Evolutionary conservation across 1,139 yeast genomes (phyloP), one percentile per base, ranked within the genome.

Genomic region (Protomyces macrosporus): DNA sequence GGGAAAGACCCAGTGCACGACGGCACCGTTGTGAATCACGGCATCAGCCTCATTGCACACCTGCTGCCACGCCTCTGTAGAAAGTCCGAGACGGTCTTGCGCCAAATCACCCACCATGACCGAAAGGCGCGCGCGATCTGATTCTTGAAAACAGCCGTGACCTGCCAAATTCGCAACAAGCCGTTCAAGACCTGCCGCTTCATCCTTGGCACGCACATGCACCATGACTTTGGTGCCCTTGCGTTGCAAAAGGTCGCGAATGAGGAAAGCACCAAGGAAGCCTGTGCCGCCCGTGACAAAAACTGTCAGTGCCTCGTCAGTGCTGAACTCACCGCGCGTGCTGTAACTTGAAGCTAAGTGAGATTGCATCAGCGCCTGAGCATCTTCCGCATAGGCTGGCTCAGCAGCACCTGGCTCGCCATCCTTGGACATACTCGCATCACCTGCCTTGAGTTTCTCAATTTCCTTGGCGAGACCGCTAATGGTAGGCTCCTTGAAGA

Each of bases 1-100:
- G 53, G 98, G 98, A 74, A 88, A 93, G 2, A 91, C 97, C 99
- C 99, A 95, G 75, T 95, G 98, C 52, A 95, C 99, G 68, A 91
- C 80, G 3, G 98, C 99, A 77, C 98, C 98, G 72, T 95, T 95
- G 75, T 95, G 99, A 67, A 95, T 83, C 60, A 95, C 85, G 4
- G 87, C 86, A 74, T 95, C 98, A 65, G 91, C 79, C 0, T 79
- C 76, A 12, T 81, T 75, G 4, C 84, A 76, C 67, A 95, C 80
- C 4, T 72, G 60, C 1, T 70, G 63, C 96, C 96, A 93, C 48
- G 78, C 77, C 0, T 71, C 72, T 36, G 81, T 79, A n/a, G 76
- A 71, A 66, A 89, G 74, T 0, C 97, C 98, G 73, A 93, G 87
- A 57, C 87, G 81, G 39, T 81, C 78, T 69, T 82, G 76, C 9